A percentile compares a stretch with the other conserved stretches of the same genome.
phyloP scores from a whole-genome alignment of 2,329 filamentous ascomycete species.

The Madurella mycetomatis region DNA sequence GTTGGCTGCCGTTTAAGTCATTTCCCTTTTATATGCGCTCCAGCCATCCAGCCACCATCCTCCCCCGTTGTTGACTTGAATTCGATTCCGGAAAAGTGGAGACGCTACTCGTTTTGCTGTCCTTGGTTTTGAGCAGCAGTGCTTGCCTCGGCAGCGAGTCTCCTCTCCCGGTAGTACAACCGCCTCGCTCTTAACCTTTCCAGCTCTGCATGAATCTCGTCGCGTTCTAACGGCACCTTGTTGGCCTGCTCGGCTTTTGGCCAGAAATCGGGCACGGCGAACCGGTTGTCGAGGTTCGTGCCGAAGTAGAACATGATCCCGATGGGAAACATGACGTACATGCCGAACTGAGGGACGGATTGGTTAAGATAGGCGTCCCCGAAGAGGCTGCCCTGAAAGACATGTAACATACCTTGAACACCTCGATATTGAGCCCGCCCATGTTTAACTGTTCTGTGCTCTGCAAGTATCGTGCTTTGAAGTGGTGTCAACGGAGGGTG shows the following conservation, averaged over 20 bases:
- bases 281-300: conserved; percentile 91
- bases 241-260: conserved; percentile 75
- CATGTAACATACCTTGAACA: conserved; percentile 70
- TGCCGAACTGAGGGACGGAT: conserved; percentile 67
- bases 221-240: conserved; percentile 68
- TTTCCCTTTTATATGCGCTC: too few relatives aligned
- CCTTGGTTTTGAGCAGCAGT: conserved; percentile 27
- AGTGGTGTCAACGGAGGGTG: neutral
- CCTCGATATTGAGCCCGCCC: conserved; percentile 85
- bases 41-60: too few relatives aligned
- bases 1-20: too few relatives aligned
- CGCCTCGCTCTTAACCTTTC: conserved; percentile 60
- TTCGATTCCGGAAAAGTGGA: too few relatives aligned
- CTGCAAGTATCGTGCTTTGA: neutral
- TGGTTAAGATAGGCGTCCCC: conserved; percentile 3
- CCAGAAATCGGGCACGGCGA: conserved; percentile 90
- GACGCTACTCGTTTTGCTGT: conserved; percentile 22
- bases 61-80: too few relatives aligned
- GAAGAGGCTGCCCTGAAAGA: conserved; percentile 1
- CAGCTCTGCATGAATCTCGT: conserved; percentile 80
- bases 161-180: conserved; percentile 73
- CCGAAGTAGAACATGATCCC: conserved; percentile 99
- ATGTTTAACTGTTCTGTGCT: conserved; percentile 39
- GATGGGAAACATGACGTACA: conserved; percentile 98
- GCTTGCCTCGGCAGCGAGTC: conserved; percentile 38